phyloP scores from a whole-genome alignment of 2,329 filamentous ascomycete genomes.

The Grosmannia penicillata region DNA sequence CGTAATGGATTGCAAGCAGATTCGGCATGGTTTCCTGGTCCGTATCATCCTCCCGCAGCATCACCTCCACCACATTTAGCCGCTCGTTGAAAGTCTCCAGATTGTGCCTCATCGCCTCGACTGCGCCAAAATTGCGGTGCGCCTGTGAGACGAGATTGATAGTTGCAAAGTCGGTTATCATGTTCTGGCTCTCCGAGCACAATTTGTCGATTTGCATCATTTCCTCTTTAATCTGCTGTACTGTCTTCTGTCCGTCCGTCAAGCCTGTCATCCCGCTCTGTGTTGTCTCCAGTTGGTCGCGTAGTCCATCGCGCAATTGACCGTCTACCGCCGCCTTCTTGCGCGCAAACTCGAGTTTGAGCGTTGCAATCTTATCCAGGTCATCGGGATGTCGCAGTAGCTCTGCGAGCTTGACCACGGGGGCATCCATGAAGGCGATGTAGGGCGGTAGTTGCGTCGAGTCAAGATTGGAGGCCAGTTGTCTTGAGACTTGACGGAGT shows the following conservation, averaged over 20 bases:
- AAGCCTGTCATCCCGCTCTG: constrained; percentile 86
- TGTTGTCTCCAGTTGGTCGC: constrained; percentile 87
- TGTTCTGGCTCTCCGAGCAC: constrained; percentile 91
- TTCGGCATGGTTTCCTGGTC: constrained; percentile 88
- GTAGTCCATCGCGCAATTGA: constrained; percentile 74
- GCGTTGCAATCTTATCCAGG: constrained; percentile 80
- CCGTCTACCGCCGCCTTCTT: constrained; percentile 88
- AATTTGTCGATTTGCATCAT: constrained; percentile 98
- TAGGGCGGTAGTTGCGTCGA: not conserved
- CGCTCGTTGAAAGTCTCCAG: constrained; percentile 76
- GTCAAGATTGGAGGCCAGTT: too few species aligned
- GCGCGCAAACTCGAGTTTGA: constrained; percentile 85
- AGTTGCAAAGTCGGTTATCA: constrained; percentile 91
- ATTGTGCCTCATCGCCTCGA: constrained; percentile 83
- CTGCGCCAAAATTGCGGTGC: constrained; percentile 88
- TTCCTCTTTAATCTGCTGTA: constrained; percentile 90
- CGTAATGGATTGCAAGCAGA: constrained; percentile 76
- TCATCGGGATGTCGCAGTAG: constrained; percentile 91
- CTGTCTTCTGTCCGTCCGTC: constrained; percentile 77
- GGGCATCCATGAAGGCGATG: constrained; percentile 43
- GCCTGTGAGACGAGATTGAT: constrained; percentile 88
- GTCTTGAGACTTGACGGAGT: too few species aligned
- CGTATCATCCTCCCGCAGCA: constrained; percentile 71
- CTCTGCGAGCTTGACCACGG: constrained; percentile 72
- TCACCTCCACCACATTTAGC: constrained; percentile 57